A percentile compares a stretch with the other conserved stretches of the same genome.
phyloP scores from a whole-genome alignment of 306 rosid species.

The Quillaja saponaria region DNA sequence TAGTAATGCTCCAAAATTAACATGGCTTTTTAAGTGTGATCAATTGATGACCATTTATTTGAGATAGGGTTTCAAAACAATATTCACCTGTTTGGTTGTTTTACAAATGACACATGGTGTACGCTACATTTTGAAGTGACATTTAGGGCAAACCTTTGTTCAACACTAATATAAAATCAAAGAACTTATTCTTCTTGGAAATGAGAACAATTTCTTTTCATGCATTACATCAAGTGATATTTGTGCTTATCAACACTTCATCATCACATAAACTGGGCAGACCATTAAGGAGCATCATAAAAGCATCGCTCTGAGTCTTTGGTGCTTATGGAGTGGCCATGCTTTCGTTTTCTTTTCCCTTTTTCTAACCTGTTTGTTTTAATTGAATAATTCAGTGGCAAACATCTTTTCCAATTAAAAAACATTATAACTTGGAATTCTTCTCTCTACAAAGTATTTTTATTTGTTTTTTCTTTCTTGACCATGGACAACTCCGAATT shows the following conservation, averaged over 20 bases:
- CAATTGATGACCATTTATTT: too few species aligned
- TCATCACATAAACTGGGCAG: conserved; percentile 27
- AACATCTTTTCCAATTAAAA: too few species aligned
- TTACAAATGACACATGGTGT: neutral
- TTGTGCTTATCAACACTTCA: conserved; percentile 28
- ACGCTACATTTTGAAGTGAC: conserved; percentile 8
- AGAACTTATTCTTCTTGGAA: conserved; percentile 29
- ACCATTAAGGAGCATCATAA: conserved; percentile 1
- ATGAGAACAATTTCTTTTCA: neutral
- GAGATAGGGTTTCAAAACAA: too few species aligned
- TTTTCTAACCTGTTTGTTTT: too few species aligned
- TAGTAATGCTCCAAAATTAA: too few species aligned
- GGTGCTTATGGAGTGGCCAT: neutral
- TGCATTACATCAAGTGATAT: conserved; percentile 16
- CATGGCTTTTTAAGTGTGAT: too few species aligned
- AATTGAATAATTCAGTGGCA: too few species aligned
- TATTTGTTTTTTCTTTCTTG: too few species aligned
- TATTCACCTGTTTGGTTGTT: too few species aligned
- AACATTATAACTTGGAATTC: too few species aligned
- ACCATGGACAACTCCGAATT: too few species aligned
- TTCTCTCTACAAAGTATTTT: too few species aligned
- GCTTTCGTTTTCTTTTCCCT: neutral
- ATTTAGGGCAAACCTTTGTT: conserved; percentile 2
- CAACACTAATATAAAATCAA: neutral
- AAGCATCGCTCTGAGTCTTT: neutral